These are phyloP conservation scores for Lobosporangium transversale DNA, from an alignment of 192 early-diverging fungal genomes.

Conservation along the genomic window DNA sequence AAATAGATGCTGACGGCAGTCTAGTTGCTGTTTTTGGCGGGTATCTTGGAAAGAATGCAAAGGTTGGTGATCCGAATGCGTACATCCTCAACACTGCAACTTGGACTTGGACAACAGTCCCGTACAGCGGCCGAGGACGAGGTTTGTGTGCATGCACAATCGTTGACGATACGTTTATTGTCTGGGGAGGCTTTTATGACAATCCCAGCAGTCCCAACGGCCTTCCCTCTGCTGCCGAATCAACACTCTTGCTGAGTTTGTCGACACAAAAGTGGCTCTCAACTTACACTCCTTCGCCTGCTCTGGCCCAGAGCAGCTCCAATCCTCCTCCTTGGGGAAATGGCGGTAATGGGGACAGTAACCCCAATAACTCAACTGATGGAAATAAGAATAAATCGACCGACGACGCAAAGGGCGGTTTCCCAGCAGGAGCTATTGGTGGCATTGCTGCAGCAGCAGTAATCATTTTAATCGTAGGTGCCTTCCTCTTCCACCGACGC, in stretches of 20 bases:
- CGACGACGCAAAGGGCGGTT: neutral
- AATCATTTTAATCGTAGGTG: neutral
- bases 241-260: conserved; percentile 3
- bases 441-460: conserved; percentile 21
- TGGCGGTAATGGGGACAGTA: neutral
- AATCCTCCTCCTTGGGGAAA: neutral
- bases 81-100: conserved; percentile 28
- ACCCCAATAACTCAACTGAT: neutral
- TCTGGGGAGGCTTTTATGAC: conserved; percentile 36
- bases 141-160: conserved; percentile 20
- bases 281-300: conserved; percentile 21
- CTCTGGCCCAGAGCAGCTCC: neutral
- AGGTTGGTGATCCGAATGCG: conserved; percentile 19
- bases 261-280: conserved; percentile 6
- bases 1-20: conserved; percentile 43
- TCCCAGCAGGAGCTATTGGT: conserved; percentile 17
- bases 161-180: conserved; percentile 27
- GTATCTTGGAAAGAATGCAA: neutral
- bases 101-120: conserved; percentile 27
- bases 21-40: conserved; percentile 35
- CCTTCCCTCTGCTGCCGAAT: conserved; percentile 2
- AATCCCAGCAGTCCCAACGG: neutral
- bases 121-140: conserved; percentile 7
- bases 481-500: conserved; percentile 6
- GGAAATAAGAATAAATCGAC: neutral